Base-by-base conservation (phyloP, 208 protist genomes). In the Leishmania major region DNA sequence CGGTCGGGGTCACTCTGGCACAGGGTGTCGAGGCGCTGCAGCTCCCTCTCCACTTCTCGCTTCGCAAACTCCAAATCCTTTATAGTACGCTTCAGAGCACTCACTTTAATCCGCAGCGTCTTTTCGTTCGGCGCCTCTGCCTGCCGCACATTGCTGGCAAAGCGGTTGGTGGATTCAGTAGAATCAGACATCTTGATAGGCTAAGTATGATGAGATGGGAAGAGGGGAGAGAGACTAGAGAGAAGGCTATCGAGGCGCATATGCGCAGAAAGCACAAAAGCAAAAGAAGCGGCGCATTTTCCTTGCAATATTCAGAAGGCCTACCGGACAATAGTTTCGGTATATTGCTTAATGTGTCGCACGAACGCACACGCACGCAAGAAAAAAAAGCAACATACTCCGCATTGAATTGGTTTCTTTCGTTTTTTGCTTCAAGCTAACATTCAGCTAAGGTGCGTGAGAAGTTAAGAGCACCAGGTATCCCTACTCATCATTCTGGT, bases 1-100 rank as follows among this genome's bases (percentile, higher is more conserved):
- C 87, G 84, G 66, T 96, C 93, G 0, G 86, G 79, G 35, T 89
- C 82, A 19, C n/a, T 84, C 67, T 73, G 53, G 40, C 85, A 84
- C 53, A 93, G 87, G 40, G 73, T 82, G 37, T 94, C 88, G 35
- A 96, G 84, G 35, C 92, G 89, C 75, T 77, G 45, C 66, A 80
- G 76, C 78, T 96, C 92, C 47, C 78, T 67, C 37, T 87, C 79
- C 35, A 96, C 92, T 81, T 96, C 90, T 35, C 88, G 87, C 49
- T 89, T 90, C 4, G 92, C 90, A 78, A 91, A 96, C 59, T 90
- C 86, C 2, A 96, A 76, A 87, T 96, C 92, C 51, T 94, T 94
- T 19, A 94, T 79, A 71, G 87, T 96, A 40, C 92, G 83, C 77
- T 91, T 90, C 77, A 96, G 76, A 55, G 87, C 73, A 37, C 83